Percentiles rank a stretch among this genome's conserved stretches.
Conservation (phyloP, 768 basidiomycete species). For the Mrakia gelida region DNA sequence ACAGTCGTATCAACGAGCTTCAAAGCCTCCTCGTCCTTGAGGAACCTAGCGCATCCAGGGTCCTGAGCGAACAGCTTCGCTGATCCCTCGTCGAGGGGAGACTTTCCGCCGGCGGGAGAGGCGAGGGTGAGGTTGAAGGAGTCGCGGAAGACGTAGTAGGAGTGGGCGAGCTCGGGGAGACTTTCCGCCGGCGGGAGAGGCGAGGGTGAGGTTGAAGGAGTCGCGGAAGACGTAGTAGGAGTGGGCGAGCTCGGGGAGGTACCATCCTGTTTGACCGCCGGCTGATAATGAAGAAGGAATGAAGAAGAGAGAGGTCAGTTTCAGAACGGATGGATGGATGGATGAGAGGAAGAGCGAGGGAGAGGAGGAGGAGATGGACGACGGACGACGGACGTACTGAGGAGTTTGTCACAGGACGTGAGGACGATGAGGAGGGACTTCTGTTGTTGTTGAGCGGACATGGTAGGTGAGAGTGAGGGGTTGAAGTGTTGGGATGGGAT, state of each 20-base stretch:
- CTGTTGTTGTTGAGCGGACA: not conserved
- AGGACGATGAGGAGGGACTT: conserved; percentile 64
- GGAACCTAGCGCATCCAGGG: conserved; percentile 59
- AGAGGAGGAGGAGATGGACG: not conserved
- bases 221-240: conserved; percentile 59
- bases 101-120: conserved; percentile 55
- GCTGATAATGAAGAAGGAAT: not conserved
- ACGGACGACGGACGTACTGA: conserved; percentile 40
- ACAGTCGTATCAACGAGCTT: conserved; percentile 83
- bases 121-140: conserved; percentile 56
- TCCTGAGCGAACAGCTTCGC: conserved; percentile 48
- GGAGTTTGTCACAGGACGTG: conserved; percentile 60
- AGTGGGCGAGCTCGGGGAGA: conserved; percentile 69
- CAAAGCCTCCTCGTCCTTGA: conserved; percentile 78
- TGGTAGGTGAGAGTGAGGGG: not conserved
- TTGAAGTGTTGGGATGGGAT: not conserved
- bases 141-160: conserved; percentile 57
- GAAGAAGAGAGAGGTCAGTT: too few relatives aligned
- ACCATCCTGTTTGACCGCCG: not conserved
- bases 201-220: conserved; percentile 54
- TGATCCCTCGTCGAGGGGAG: conserved; percentile 57
- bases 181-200: conserved; percentile 54
- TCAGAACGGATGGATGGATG: not conserved
- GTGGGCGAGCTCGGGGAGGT: conserved; percentile 52
- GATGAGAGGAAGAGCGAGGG: not conserved